Evolutionary conservation across 2,329 filamentous ascomycete genomes (phyloP), one percentile per base, ranked within the genome.

Genomic region (Colletotrichum sp.): DNA sequence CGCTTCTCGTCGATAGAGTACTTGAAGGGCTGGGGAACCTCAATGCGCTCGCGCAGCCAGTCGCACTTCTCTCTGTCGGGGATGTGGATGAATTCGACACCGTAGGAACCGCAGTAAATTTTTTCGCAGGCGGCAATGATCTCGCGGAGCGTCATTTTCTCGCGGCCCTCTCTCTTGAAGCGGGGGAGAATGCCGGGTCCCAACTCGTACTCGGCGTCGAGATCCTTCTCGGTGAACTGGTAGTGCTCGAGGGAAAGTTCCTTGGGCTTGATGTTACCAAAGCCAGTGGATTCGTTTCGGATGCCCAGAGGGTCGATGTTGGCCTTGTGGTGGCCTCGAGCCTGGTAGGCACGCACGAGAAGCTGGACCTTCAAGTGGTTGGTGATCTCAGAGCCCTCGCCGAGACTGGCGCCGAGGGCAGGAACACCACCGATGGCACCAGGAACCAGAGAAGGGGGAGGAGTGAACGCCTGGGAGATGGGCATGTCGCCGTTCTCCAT

Each of bases 401-500:
- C 92, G 60, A 93, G 87, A 69, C 93, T 93, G 63, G 94, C 94
- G 82, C 94, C 91, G 78, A 95, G 90, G 78, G 91, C 91, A 73
- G 94, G 93, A 72, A 97, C 92, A 80, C 94, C 95, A 78, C 95
- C 95, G 60, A 93, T 93, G 69, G 95, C 94, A 80, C 92, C 92
- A 72, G 96, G 95, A 68, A 99, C 93, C 80, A 99, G 92, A 80
- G 95, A 98, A 18, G 97, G 97, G 63, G 97, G 97, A 79, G 97
- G 96, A 79, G 96, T 96, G 90, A 99, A 99, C 80, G 97, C 97
- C 87, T 98, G 95, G 78, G 96, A 97, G 84, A 98, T 95, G 84
- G 96, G 96, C 95, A 99, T 99, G 83, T 97, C 95, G 85, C 97
- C 97, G 80, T 93, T 95, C 90, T 99, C 97, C 95, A 99, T 98